A percentile compares a stretch with the other conserved stretches of the same genome.
Evolutionary conservation across 2,329 filamentous ascomycete genomes (phyloP).

Genomic region (Colletotrichum sp.): DNA sequence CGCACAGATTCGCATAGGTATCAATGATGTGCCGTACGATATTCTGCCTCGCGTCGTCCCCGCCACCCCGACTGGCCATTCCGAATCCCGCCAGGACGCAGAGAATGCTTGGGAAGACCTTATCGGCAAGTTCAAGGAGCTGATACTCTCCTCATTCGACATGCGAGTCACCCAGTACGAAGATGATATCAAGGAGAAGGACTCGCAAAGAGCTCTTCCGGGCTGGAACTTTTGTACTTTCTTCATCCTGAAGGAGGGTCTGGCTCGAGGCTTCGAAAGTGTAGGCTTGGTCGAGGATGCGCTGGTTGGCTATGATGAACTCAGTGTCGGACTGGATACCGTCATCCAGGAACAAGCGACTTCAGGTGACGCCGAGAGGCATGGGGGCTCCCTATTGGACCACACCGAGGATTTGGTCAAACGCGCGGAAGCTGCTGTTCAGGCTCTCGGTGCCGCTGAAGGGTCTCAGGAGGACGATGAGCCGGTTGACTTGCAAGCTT

Average conservation of each 20-base stretch:
- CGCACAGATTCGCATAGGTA: slow-evolving; percentile 80
- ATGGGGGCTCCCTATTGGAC: slow-evolving; percentile 73
- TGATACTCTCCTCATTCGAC: slow-evolving; percentile 91
- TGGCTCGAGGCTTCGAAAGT: slow-evolving; percentile 93
- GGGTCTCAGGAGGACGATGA: slow-evolving; percentile 40
- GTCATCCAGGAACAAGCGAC: slow-evolving; percentile 76
- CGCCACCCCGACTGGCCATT: slow-evolving; percentile 66
- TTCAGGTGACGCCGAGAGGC: slow-evolving; percentile 63
- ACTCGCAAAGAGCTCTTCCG: slow-evolving; percentile 82
- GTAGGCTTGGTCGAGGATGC: slow-evolving; percentile 96
- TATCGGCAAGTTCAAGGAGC: slow-evolving; percentile 81
- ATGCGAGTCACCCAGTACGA: slow-evolving; percentile 91
- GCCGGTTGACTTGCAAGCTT: slow-evolving; percentile 55
- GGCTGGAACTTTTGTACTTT: slow-evolving; percentile 99
- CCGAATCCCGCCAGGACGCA: slow-evolving; percentile 77
- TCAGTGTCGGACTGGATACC: slow-evolving; percentile 84
- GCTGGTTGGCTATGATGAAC: slow-evolving; percentile 91
- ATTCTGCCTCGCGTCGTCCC: slow-evolving; percentile 66
- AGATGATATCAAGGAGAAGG: slow-evolving; percentile 94
- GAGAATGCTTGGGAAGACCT: slow-evolving; percentile 85
- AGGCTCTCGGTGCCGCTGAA: slow-evolving; percentile 33
- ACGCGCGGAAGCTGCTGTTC: slow-evolving; percentile 57
- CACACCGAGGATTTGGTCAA: slow-evolving; percentile 76
- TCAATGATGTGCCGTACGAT: slow-evolving; percentile 71
- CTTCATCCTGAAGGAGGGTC: slow-evolving; percentile 94